phyloP scores from a whole-genome alignment of 306 rosid genomes.

The Rubus idaeus region DNA sequence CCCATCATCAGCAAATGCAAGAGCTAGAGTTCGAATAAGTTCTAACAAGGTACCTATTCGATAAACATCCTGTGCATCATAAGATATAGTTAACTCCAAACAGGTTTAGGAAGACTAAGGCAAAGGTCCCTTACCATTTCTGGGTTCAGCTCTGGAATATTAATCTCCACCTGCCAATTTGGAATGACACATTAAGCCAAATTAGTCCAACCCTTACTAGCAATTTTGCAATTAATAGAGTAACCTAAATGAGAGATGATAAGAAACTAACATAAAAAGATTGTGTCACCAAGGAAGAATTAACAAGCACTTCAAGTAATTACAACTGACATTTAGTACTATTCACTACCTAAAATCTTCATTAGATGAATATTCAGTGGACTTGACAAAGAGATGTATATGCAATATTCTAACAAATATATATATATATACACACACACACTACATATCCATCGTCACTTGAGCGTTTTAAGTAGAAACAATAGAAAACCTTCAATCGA shows the following conservation, averaged over 20 bases:
- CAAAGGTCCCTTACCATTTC: constrained; percentile 66
- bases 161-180: constrained; percentile 76
- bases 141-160: constrained; percentile 94
- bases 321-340: too few species aligned
- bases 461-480: neutral
- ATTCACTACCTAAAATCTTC: neutral
- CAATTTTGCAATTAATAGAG: too few species aligned
- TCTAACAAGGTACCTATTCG: constrained; percentile 94
- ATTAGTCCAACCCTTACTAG: constrained; percentile 25
- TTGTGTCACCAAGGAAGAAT: too few species aligned
- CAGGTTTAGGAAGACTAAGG: constrained; percentile 7
- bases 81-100: constrained; percentile 41
- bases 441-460: neutral
- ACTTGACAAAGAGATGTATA: neutral
- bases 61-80: constrained; percentile 81
- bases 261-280: too few species aligned
- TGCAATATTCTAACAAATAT: neutral
- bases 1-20: constrained; percentile 94
- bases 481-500: constrained; percentile 58
- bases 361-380: neutral
- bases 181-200: constrained; percentile 30
- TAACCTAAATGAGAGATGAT: too few species aligned
- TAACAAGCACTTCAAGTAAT: too few species aligned
- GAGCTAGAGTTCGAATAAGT: constrained; percentile 81
- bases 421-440: too few species aligned